A percentile compares a stretch with the other conserved stretches of the same genome.
Conservation (phyloP, 148 eudicot genomes). For the Nepenthes gracilis region DNA sequence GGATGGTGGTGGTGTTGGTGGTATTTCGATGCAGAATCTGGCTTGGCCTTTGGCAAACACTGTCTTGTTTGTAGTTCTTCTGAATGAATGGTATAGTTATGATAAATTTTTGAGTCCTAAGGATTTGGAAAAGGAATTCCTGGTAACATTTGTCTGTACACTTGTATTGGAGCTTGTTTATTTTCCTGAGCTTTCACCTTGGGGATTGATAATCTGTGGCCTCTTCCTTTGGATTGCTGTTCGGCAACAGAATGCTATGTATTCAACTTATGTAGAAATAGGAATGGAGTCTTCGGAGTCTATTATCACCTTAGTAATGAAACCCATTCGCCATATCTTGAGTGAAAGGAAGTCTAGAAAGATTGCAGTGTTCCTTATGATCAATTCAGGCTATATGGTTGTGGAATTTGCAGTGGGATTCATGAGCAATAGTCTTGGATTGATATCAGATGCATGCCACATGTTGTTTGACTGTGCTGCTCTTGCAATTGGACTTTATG, state of each 20-base stretch:
- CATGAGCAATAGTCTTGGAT: conserved; percentile 96
- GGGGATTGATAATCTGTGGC: conserved; percentile 87
- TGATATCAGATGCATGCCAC: conserved; percentile 98
- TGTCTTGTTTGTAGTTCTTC: conserved; percentile 81
- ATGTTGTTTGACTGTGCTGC: conserved; percentile 99
- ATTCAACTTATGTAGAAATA: conserved; percentile 42
- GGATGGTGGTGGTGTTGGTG: conserved; percentile 69
- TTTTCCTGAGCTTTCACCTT: conserved; percentile 89
- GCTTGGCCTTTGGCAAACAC: conserved; percentile 91
- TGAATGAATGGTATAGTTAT: conserved; percentile 75
- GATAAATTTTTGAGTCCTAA: conserved; percentile 46
- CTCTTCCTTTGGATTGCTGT: conserved; percentile 59
- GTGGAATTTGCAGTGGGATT: conserved; percentile 93
- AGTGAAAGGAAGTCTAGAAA: conserved; percentile 93
- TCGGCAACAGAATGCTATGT: conserved; percentile 44
- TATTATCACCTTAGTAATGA: conserved; percentile 42
- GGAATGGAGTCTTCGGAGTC: conserved; percentile 66
- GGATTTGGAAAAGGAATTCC: conserved; percentile 69
- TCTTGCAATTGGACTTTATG: conserved; percentile 89
- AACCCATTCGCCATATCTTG: conserved; percentile 69
- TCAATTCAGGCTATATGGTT: conserved; percentile 87
- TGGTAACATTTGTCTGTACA: conserved; percentile 70
- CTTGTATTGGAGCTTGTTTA: conserved; percentile 73
- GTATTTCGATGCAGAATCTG: conserved; percentile 47
- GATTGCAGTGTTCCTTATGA: conserved; percentile 93